Evolutionary conservation across 257 asterid species (phyloP).

Genomic region (Linderniella brevidens): DNA sequence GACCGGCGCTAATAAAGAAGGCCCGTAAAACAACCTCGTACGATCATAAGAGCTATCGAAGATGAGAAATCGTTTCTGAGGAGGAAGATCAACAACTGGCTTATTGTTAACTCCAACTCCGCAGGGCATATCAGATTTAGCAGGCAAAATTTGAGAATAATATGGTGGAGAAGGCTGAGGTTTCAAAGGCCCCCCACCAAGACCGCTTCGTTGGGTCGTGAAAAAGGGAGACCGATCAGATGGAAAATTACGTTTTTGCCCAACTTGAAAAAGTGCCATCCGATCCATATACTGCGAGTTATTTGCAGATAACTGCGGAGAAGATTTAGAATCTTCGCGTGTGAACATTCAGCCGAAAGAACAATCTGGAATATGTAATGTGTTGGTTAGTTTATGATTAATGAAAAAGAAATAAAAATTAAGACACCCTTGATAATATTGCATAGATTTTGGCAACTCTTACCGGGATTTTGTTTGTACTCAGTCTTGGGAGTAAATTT

Average conservation of each 20-base stretch:
- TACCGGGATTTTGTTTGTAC: slow-evolving; percentile 33
- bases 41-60: slow-evolving; percentile 50
- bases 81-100: slow-evolving; percentile 16
- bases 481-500: slow-evolving; percentile 16
- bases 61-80: slow-evolving; percentile 42
- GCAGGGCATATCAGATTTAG: slow-evolving; percentile 11
- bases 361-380: slow-evolving; percentile 23
- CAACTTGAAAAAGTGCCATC: slow-evolving; percentile 20
- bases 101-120: slow-evolving; percentile 18
- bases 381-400: slow-evolving; percentile 8
- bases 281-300: slow-evolving; percentile 23
- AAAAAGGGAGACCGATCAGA: slow-evolving; percentile 16
- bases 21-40: slow-evolving; percentile 35
- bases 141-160: slow-evolving; percentile 14
- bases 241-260: slow-evolving; percentile 22
- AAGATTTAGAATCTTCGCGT: slow-evolving; percentile 23
- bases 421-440: slow-evolving; percentile 11
- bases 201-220: slow-evolving; percentile 16
- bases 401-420: slow-evolving; percentile 10
- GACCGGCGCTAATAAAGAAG: slow-evolving; percentile 17
- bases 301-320: slow-evolving; percentile 33
- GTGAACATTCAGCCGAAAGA: slow-evolving; percentile 34
- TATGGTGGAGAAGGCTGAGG: slow-evolving; percentile 12
- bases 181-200: slow-evolving; percentile 11
- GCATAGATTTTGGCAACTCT: slow-evolving; percentile 11